Conservation (phyloP, 2,329 filamentous ascomycete species). For the Rhinocladiella similis region DNA sequence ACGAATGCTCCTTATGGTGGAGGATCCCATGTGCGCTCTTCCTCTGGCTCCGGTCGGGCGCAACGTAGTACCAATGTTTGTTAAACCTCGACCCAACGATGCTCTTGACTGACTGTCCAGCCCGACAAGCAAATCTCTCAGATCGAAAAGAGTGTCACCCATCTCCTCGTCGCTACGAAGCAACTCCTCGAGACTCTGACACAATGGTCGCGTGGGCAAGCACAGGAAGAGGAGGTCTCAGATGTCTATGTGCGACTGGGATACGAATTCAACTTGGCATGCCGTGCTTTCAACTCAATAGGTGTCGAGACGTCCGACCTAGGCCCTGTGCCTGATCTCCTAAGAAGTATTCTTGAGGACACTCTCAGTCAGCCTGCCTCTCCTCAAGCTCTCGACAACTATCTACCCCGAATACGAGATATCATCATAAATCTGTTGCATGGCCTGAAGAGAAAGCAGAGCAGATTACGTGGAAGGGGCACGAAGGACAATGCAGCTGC, state of each 20-base stretch:
- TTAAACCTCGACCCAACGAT: constrained; percentile 32
- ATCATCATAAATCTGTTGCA: constrained; percentile 98
- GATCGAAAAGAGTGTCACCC: constrained; percentile 98
- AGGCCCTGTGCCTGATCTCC: constrained; percentile 88
- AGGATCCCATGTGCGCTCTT: constrained; percentile 17
- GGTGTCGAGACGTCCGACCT: constrained; percentile 93
- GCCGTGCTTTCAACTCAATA: constrained; percentile 92
- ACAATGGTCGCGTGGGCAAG: constrained; percentile 91
- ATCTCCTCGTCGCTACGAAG: constrained; percentile 95
- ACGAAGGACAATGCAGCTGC: constrained; percentile 51
- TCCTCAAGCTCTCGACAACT: constrained; percentile 88
- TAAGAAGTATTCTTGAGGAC: constrained; percentile 89
- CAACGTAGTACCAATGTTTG: constrained; percentile 43
- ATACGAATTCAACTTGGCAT: constrained; percentile 99
- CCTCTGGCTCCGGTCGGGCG: constrained; percentile 24
- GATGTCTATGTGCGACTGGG: constrained; percentile 97
- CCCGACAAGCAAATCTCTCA: constrained; percentile 79
- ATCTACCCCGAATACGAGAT: constrained; percentile 89
- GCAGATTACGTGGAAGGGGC: constrained; percentile 67
- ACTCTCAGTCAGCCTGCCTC: constrained; percentile 96
- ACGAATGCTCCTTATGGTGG: constrained; percentile 13
- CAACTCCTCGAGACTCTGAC: constrained; percentile 96
- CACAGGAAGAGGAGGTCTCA: constrained; percentile 91
- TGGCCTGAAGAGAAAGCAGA: constrained; percentile 94
- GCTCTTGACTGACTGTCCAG: constrained; percentile 40